Base-by-base conservation (phyloP, 371 early-diverging fungal genomes). In the Lichtheimia ornata region DNA sequence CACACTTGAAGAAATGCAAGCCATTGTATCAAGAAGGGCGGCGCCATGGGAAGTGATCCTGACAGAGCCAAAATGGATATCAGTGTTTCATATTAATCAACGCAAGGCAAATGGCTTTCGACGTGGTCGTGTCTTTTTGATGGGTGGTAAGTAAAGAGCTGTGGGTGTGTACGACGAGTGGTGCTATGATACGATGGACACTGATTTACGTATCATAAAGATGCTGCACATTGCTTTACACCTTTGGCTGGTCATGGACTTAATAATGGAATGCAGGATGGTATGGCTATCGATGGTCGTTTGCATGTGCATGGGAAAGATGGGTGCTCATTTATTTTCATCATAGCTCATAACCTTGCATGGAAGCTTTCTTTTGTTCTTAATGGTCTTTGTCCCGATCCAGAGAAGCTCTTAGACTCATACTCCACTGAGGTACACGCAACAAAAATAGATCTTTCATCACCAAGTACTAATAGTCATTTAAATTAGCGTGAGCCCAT, bases 221-320 rank as follows among this genome's bases (percentile, higher is more conserved):
- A 79, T 66, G 65, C 79, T 40, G 73, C 76, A 12, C 79, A 79
- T 49, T 79, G 78, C 25, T 74, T 74, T 45, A 70, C 73, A 0
- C 78, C 78, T 35, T 60, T 61, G 20, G 74, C 70, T 51, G 61
- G 57, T 44, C 77, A 73, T 57, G 78, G 78, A 5, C 64, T 74
- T 67, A 77, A 77, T 45, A n/a, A 71, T 15, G 75, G 78, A 4
- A 13, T 77, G 3, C 71, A 74, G 35, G 78, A 77, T 67, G 78
- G 75, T 77, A 62, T 53, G 62, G 17, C 2, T 35, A 2, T 35
- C 35, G 0, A 35, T 2, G 35, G 9, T 35, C 9, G 35, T 6
- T 2, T 35, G 11, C 35, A 35, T 35, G 11, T 35, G 11, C 11
- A 11, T 4, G 1, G 22, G 35, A n/a, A n/a, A n/a, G n/a, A 35